These are phyloP conservation scores for Entonaema liquescens DNA, from an alignment of 495 filamentous ascomycete species.

Conservation along the genomic window DNA sequence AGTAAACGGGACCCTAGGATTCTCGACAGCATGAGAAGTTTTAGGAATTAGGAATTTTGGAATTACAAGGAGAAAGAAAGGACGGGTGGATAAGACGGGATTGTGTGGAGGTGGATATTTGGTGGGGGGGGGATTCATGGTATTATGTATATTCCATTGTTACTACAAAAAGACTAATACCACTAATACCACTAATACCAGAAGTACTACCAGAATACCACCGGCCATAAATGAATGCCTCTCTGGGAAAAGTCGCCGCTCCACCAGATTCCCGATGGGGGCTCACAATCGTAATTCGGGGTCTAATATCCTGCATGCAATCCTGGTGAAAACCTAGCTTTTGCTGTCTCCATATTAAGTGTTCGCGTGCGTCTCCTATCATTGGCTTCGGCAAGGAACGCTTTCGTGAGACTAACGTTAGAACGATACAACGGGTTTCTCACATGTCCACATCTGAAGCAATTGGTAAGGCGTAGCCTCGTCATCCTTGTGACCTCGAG, in stretches of 20 bases:
- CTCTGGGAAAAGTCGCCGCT: constrained; percentile 41
- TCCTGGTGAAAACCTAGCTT: constrained; percentile 44
- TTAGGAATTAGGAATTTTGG: constrained; percentile 13
- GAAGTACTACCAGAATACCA: background rate
- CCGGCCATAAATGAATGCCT: constrained; percentile 40
- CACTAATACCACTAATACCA: background rate
- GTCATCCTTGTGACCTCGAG: constrained; percentile 42
- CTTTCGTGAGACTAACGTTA: constrained; percentile 43
- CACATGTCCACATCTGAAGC: constrained; percentile 40
- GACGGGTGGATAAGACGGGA: constrained; percentile 35
- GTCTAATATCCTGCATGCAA: constrained; percentile 42
- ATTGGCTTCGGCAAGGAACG: constrained; percentile 39
- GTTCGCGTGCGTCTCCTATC: constrained; percentile 38
- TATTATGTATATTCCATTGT: constrained; percentile 37
- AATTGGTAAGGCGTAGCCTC: constrained; percentile 37
- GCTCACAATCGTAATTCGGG: constrained; percentile 41
- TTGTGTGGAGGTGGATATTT: constrained; percentile 43
- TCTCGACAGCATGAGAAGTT: constrained; percentile 40
- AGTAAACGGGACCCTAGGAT: constrained; percentile 21
- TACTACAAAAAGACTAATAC: constrained; percentile 6
- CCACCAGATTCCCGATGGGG: constrained; percentile 44
- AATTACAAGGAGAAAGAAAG: constrained; percentile 29
- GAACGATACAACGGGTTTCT: constrained; percentile 37
- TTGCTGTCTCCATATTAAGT: constrained; percentile 39
- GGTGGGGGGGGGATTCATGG: constrained; percentile 27